These are phyloP conservation scores for Favolaschia claudopus DNA, from an alignment of 768 basidiomycete genomes.

Conservation along the genomic window DNA sequence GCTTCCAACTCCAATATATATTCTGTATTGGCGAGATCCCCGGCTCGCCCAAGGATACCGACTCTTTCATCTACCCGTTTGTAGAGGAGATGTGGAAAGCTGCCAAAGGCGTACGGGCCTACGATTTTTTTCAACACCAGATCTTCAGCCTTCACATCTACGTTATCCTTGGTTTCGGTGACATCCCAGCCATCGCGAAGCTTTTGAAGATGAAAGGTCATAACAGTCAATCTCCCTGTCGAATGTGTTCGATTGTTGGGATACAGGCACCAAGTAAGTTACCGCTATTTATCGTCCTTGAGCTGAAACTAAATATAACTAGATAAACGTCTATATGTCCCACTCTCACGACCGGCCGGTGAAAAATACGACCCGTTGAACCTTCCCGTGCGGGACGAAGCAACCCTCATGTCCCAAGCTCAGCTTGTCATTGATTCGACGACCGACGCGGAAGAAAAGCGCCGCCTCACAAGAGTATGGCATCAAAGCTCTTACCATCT, in stretches of 20 bases:
- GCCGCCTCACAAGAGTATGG: no score
- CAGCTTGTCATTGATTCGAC: background rate
- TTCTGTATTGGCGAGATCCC: constrained; percentile 44
- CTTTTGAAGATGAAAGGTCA: constrained; percentile 11
- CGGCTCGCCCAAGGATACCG: constrained; percentile 35
- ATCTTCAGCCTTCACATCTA: background rate
- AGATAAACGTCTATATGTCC: constrained; percentile 8
- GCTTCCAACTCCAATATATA: constrained; percentile 36
- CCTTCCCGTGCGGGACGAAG: background rate
- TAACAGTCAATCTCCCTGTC: constrained; percentile 1
- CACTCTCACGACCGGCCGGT: background rate
- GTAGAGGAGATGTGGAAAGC: constrained; percentile 32
- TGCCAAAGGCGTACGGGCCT: background rate
- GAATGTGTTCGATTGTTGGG: constrained; percentile 4
- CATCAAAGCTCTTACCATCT: no score
- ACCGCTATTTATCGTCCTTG: background rate
- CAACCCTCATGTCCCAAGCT: background rate
- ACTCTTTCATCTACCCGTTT: constrained; percentile 42
- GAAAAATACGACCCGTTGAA: background rate
- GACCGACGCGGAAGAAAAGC: background rate
- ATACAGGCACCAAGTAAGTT: background rate
- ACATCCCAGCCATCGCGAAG: constrained; percentile 2
- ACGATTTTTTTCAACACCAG: background rate
- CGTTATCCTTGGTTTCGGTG: background rate
- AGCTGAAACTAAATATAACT: no score